Evolutionary conservation across 2,329 filamentous ascomycete species (phyloP), one percentile per base, ranked within the genome.

Genomic region (Trichoderma hamatum): DNA sequence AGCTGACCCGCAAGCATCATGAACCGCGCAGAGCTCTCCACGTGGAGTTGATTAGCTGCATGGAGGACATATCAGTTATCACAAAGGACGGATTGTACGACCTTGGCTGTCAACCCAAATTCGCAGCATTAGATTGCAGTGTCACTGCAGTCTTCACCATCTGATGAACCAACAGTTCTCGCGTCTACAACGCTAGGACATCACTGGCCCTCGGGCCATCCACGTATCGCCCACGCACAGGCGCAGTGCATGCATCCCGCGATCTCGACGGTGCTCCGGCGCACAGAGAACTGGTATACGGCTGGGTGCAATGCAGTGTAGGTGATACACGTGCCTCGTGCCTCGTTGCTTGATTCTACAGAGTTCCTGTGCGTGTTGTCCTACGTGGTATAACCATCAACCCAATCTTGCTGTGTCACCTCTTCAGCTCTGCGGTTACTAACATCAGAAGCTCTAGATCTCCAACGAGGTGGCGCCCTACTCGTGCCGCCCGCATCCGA

Each of bases 401-500:
- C 36, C 7, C 34, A 32, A 11, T 5, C 13, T 55, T 43, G 32
- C 7, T 46, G 56, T 60, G 24, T 39, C 26, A 13, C 36, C 5
- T 11, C 26, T 7, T n/a, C 36, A 26, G 28, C 19, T 30, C 28
- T 32, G 32, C 63, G 63, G 51, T 21, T 58, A n/a, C 26, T 46
- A 13, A 54, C 63, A 66, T 46, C 63, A 46, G 28, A 54, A 28
- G 62, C 39, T 59, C 39, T 21, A 59, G 63, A 67, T 66, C 63
- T 46, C 32, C 63, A 49, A 28, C 24, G 26, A 43, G 14, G 61
- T 26, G 34, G 32, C 36, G 61, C 61, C 58, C 58, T 36, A 61
- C 36, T 61, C 6, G 36, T 24, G 28, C 46, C 28, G 60, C 46
- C 63, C 51, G 63, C 52, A 58, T 24, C 36, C 51, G 52, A 58